Evolutionary conservation across 495 filamentous ascomycete genomes (phyloP).

Genomic region (Xylaria curta): DNA sequence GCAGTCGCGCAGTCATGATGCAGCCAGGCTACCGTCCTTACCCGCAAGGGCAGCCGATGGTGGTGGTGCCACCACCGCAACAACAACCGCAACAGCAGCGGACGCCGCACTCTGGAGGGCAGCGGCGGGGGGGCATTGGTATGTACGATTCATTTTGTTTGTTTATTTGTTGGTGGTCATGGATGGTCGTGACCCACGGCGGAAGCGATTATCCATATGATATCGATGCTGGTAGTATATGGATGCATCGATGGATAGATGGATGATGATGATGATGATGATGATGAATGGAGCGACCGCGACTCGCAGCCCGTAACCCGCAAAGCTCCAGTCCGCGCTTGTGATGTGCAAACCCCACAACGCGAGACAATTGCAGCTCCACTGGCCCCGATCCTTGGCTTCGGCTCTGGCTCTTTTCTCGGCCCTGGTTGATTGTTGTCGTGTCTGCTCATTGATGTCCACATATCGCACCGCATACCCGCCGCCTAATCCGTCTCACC

Average conservation of each 20-base stretch:
- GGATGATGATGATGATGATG: slow-evolving; percentile 3
- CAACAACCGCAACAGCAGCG: slow-evolving; percentile 32
- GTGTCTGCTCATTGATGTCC: slow-evolving; percentile 14
- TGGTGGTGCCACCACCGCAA: slow-evolving; percentile 29
- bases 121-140: slow-evolving; percentile 57
- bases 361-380: slow-evolving; percentile 28
- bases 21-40: slow-evolving; percentile 56
- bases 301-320: slow-evolving; percentile 22
- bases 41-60: slow-evolving; percentile 46
- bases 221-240: neutral
- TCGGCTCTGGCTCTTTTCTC: slow-evolving; percentile 18
- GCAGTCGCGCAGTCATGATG: slow-evolving; percentile 43
- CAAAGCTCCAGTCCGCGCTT: slow-evolving; percentile 16
- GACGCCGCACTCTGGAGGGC: slow-evolving; percentile 46
- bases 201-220: neutral
- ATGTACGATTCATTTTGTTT: slow-evolving; percentile 36
- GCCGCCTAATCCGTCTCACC: slow-evolving; percentile 15
- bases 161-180: slow-evolving; percentile 1
- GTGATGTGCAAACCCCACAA: slow-evolving; percentile 28
- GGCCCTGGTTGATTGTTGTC: slow-evolving; percentile 10
- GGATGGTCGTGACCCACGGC: neutral
- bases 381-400: slow-evolving; percentile 23
- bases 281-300: neutral
- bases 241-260: slow-evolving; percentile 6
- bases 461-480: slow-evolving; percentile 15